These are phyloP conservation scores for Annulohypoxylon moriforme DNA, from an alignment of 495 filamentous ascomycete species.

Conservation along the genomic window DNA sequence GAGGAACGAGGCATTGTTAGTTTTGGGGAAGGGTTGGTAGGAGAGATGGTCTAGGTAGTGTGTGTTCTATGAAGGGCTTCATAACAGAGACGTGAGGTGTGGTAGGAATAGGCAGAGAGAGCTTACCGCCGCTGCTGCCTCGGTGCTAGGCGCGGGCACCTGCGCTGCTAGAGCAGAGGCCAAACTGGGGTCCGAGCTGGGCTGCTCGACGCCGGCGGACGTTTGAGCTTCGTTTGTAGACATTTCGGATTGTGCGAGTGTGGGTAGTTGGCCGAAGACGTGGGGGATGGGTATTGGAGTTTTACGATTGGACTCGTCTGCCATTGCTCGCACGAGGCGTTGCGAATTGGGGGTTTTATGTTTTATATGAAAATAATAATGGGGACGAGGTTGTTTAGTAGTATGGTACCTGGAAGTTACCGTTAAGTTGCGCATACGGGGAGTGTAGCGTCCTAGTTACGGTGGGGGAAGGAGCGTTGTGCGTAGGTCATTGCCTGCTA, in stretches of 20 bases:
- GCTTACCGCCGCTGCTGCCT: constrained; percentile 42
- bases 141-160: constrained; percentile 22
- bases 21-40: not conserved
- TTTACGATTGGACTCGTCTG: constrained; percentile 41
- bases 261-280: constrained; percentile 40
- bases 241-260: constrained; percentile 10
- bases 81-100: not conserved
- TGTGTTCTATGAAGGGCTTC: not conserved
- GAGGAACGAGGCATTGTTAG: constrained; percentile 31
- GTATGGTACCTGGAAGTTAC: not conserved
- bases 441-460: not conserved
- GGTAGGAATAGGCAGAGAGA: not conserved
- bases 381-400: not conserved
- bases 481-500: too few relatives aligned
- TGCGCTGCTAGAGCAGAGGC: not conserved
- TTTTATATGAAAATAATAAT: not conserved
- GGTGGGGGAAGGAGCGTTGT: too few relatives aligned
- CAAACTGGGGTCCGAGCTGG: not conserved
- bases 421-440: not conserved
- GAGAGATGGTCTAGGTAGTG: too few relatives aligned
- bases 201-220: not conserved
- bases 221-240: not conserved
- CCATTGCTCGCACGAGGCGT: constrained; percentile 25
- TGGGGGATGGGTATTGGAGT: constrained; percentile 42
- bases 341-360: not conserved